Evolutionary conservation across 2,329 filamentous ascomycete species (phyloP), one percentile per base, ranked within the genome.

Genomic region (Proliferodiscus dingleyae): DNA sequence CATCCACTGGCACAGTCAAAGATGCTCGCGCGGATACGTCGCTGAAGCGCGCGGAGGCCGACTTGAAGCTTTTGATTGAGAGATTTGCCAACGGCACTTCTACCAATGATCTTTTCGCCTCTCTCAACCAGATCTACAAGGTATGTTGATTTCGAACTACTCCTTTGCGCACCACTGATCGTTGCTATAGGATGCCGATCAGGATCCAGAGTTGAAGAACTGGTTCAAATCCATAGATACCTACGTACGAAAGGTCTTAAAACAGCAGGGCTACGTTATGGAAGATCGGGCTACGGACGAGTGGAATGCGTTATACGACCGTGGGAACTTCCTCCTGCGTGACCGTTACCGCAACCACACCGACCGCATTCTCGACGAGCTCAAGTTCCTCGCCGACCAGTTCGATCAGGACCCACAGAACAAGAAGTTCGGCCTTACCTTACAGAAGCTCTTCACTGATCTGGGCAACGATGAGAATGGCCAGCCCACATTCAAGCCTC

Each of bases 71-170:
- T 34, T 33, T 43, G 16, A 83, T 98, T 56, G 93, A 97, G 73
- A 86, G 93, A 38, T 97, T 96, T 59, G 93, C 93, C 63, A 97
- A 98, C 67, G 84, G 84, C 61, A 97, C 93, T 7, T 96, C 90
- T 0, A 81, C 83, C 26, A 85, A 94, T 53, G 88, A 95, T 55
- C 72, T 97, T 3, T 89, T 93, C 70, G 82, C 86, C 15, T 81
- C 89, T 0, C 84, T 98, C 66, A 84, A 89, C 56, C 78, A 81
- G 53, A 83, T 98, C 57, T 97, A 97, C 71, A 72, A 74, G 40
- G 28, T 30, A 30, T 13, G 28, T 30, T 30, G 11, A 4, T 13
- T 2, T 30, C 11, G 15, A 13, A n/a, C 28, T 13, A 15, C 28
- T 3, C 11, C 5, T 13, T 3, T 3, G 15, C 5, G 10, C 11